Evolutionary conservation across 1,284 basidiomycete species (phyloP).

Genomic region (Leccinum fuscescens): DNA sequence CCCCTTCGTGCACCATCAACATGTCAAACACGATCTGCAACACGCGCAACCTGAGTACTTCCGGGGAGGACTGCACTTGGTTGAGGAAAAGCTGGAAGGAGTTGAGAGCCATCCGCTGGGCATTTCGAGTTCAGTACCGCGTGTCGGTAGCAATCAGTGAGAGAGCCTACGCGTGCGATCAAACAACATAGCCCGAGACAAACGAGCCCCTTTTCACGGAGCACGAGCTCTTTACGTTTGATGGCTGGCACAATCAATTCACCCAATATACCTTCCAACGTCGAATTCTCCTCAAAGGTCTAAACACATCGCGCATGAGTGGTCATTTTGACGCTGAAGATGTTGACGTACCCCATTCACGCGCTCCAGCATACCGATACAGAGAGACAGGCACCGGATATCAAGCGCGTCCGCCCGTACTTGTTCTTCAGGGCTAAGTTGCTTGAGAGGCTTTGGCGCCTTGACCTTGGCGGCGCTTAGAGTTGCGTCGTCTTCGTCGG

Average conservation of each 20-base stretch:
- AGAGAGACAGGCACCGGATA: no score
- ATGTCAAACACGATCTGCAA: constrained; percentile 90
- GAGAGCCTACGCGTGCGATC: constrained; percentile 67
- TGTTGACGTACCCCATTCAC: constrained; percentile 70
- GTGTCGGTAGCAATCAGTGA: not conserved
- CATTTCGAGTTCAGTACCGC: not conserved
- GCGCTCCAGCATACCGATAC: constrained; percentile 59
- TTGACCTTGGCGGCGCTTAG: no score
- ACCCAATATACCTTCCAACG: constrained; percentile 84
- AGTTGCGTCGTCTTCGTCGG: no score
- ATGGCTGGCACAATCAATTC: constrained; percentile 92
- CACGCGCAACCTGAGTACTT: constrained; percentile 77
- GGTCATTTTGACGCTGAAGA: not conserved
- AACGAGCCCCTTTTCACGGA: constrained; percentile 86
- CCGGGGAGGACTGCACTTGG: constrained; percentile 68
- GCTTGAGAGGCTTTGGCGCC: no score
- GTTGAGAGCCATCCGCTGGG: no score
- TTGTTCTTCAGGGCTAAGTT: no score
- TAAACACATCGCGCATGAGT: constrained; percentile 29
- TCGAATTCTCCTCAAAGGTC: constrained; percentile 93
- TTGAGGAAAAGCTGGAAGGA: no score
- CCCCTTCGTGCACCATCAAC: constrained; percentile 84
- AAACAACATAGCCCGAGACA: constrained; percentile 89
- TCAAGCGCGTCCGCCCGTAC: no score
- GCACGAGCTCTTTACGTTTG: constrained; percentile 77